These are phyloP conservation scores for Gaeumannomyces tritici DNA, from an alignment of 2,329 filamentous ascomycete genomes.

Conservation along the genomic window DNA sequence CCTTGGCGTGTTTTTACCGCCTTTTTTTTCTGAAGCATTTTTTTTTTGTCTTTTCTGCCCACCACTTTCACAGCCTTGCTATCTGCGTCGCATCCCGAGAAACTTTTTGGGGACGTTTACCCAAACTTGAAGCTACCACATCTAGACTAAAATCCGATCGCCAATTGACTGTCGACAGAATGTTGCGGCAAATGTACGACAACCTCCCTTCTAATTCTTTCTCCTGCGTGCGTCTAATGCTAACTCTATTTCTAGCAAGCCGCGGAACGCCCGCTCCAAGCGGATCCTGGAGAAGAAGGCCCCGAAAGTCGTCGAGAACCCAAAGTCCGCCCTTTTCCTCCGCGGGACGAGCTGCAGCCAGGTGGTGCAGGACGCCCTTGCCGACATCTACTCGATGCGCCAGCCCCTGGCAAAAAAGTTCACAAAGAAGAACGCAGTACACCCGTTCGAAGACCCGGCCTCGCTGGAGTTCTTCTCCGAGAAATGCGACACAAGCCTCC, in stretches of 20 bases:
- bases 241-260: conserved; percentile 34
- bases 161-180: background rate
- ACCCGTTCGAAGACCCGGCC: conserved; percentile 74
- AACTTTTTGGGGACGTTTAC: background rate
- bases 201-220: background rate
- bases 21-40: conserved; percentile 5
- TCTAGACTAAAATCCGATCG: background rate
- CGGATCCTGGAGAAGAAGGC: conserved; percentile 88
- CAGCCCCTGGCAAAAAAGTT: conserved; percentile 72
- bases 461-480: conserved; percentile 75
- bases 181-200: conserved; percentile 12
- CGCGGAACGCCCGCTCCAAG: conserved; percentile 76
- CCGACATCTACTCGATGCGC: conserved; percentile 77
- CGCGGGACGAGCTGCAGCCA: conserved; percentile 80
- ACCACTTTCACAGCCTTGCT: background rate
- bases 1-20: background rate
- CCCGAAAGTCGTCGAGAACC: conserved; percentile 80
- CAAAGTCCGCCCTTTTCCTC: conserved; percentile 83
- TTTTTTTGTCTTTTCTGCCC: conserved; percentile 1
- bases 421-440: conserved; percentile 83
- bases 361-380: conserved; percentile 71
- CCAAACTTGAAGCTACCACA: background rate
- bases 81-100: background rate
- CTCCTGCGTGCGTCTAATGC: background rate
- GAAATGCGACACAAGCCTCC: conserved; percentile 82